Conservation (phyloP, 805 yeast species). For the Sugiyamaella floridensis region DNA sequence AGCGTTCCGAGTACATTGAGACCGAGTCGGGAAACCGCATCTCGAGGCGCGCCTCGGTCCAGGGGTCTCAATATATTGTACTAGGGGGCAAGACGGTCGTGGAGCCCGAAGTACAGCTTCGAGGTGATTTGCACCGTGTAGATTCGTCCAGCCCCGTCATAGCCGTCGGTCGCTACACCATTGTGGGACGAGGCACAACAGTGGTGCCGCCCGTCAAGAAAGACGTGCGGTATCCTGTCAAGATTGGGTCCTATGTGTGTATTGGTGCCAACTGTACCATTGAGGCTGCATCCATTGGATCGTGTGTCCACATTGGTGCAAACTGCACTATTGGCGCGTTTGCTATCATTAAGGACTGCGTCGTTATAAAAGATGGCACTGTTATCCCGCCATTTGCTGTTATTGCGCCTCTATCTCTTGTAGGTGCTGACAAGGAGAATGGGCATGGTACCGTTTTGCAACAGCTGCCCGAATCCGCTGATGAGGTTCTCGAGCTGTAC, state of each 20-base stretch:
- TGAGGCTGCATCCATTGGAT: constrained; percentile 36
- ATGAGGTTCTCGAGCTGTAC: constrained; percentile 25
- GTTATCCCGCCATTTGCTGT: constrained; percentile 31
- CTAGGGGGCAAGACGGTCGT: constrained; percentile 33
- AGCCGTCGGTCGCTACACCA: constrained; percentile 32
- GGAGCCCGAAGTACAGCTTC: constrained; percentile 26
- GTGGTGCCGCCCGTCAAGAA: constrained; percentile 29
- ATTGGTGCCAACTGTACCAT: constrained; percentile 28
- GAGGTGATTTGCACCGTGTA: constrained; percentile 32
- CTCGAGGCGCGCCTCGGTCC: constrained; percentile 28
- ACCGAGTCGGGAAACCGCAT: constrained; percentile 33
- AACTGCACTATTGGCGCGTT: constrained; percentile 31
- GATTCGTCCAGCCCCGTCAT: constrained; percentile 26
- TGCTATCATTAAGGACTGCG: constrained; percentile 35
- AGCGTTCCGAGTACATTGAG: constrained; percentile 13
- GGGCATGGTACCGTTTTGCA: constrained; percentile 20
- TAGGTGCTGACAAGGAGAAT: constrained; percentile 18
- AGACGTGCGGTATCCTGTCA: constrained; percentile 27
- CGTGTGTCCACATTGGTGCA: constrained; percentile 31
- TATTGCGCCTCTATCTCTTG: constrained; percentile 30
- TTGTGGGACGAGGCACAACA: constrained; percentile 20
- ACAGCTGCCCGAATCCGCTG: constrained; percentile 29
- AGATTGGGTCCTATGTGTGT: constrained; percentile 33
- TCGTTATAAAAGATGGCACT: constrained; percentile 27
- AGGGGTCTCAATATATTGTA: constrained; percentile 32